A percentile compares a stretch with the other conserved stretches of the same genome.
phyloP scores from a whole-genome alignment of 2,329 filamentous ascomycete genomes.

The Sarocladiaceae sp. region DNA sequence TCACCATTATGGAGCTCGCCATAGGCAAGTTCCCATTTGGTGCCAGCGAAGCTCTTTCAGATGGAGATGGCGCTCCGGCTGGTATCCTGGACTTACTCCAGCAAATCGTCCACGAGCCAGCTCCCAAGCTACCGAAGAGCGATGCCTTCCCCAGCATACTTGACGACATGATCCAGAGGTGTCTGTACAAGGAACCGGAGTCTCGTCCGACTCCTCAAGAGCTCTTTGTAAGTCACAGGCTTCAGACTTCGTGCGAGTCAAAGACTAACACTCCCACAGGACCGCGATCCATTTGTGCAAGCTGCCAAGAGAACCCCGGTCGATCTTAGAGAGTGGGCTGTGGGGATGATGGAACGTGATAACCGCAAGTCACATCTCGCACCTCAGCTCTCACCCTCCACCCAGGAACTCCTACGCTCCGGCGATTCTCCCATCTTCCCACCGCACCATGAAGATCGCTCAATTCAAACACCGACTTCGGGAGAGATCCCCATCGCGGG shows the following conservation, averaged over 20 bases:
- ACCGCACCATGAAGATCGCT: constrained; percentile 35
- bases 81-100: constrained; percentile 94
- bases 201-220: constrained; percentile 89
- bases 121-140: constrained; percentile 90
- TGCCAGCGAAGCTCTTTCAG: constrained; percentile 63
- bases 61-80: constrained; percentile 78
- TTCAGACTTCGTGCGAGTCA: background rate
- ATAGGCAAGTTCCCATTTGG: constrained; percentile 97
- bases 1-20: constrained; percentile 93
- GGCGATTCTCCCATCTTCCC: constrained; percentile 52
- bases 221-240: constrained; percentile 65
- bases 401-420: constrained; percentile 68
- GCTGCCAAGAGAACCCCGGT: constrained; percentile 96
- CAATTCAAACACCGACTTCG: constrained; percentile 60
- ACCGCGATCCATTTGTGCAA: constrained; percentile 90
- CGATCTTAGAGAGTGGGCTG: constrained; percentile 88
- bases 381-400: constrained; percentile 73
- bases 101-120: constrained; percentile 95
- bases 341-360: constrained; percentile 88
- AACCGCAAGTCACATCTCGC: constrained; percentile 93
- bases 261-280: constrained; percentile 44
- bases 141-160: constrained; percentile 94
- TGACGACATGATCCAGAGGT: constrained; percentile 96
- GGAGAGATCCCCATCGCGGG: constrained; percentile 67
- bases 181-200: constrained; percentile 83